Base-by-base conservation (phyloP, 768 basidiomycete genomes). In the Agaricus blazei region DNA sequence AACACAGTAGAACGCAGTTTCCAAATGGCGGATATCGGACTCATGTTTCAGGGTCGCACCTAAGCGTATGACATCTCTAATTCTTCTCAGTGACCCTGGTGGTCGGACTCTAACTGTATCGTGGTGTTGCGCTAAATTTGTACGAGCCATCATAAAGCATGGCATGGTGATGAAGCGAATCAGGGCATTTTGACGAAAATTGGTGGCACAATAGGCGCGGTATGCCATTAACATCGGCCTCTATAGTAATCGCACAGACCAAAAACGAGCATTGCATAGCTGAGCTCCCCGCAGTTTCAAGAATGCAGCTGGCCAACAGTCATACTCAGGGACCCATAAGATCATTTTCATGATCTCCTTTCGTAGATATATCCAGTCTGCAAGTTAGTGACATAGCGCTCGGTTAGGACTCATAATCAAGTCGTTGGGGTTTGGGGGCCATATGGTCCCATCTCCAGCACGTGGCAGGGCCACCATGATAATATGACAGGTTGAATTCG, bases 31-130 rank as follows among this genome's bases (percentile, higher is more conserved):
- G 19, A 24, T 29, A 48, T 48, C 46, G 14, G n/a, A 41, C 54
- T 48, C 54, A 23, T 56, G 54, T 36, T 44, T 26, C 42, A 56
- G 54, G 48, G 48, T 56, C 48, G 48, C 34, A 34, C 34, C 8
- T 3, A 6, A 34, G 11, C 34, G 34, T 34, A 34, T 34, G 34
- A 34, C 34, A 34, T 11, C 34, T 34, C 34, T 34, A 34, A 34
- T 34, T 19, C 34, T 34, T 34, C 34, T 34, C 34, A 34, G 5
- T 11, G 34, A 34, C 34, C 34, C 7, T 7, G 34, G 34, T 8
- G 8, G 34, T 8, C 34, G 8, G 34, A 34, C 34, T 2, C 34
- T 34, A 11, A 11, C 8, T 34, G 11, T 34, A 34, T 34, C 34
- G 34, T 34, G 34, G 34, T 34, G 19, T 19, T 19, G 19, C 19